phyloP scores from a whole-genome alignment of 2,329 filamentous ascomycete genomes.

The Colletotrichum sojae region DNA sequence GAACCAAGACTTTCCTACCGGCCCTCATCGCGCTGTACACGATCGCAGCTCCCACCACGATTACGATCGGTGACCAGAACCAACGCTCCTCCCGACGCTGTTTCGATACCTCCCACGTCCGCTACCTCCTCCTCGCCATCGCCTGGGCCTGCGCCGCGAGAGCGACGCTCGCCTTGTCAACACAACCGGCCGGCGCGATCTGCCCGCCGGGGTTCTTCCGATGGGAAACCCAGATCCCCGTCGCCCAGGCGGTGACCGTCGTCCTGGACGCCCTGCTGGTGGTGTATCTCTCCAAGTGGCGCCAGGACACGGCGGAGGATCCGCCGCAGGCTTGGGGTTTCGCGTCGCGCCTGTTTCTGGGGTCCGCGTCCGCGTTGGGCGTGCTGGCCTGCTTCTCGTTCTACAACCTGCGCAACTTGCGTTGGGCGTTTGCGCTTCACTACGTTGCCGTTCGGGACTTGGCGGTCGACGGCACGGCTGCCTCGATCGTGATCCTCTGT shows the following conservation, averaged over 20 bases:
- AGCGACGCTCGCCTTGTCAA: conserved; percentile 45
- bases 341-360: conserved; percentile 44
- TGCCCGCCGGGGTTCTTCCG: conserved; percentile 46
- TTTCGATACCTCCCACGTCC: conserved; percentile 20
- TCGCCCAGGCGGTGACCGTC: conserved; percentile 48
- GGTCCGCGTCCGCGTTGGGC: conserved; percentile 44
- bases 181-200: conserved; percentile 47
- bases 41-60: conserved; percentile 41
- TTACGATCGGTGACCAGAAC: conserved; percentile 40
- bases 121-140: conserved; percentile 46
- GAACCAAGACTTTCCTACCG: conserved; percentile 50
- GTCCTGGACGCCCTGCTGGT: conserved; percentile 51
- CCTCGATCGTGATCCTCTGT: conserved; percentile 45
- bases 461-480: conserved; percentile 47
- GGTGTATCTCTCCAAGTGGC: conserved; percentile 45
- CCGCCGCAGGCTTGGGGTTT: conserved; percentile 43
- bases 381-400: conserved; percentile 48
- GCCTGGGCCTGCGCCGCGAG: conserved; percentile 51
- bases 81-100: conserved; percentile 23
- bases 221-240: conserved; percentile 47
- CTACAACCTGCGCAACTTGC: conserved; percentile 46
- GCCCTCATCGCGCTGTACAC: conserved; percentile 46
- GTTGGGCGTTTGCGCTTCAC: conserved; percentile 50
- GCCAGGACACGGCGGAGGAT: conserved; percentile 45
- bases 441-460: conserved; percentile 49